A percentile compares a stretch with the other conserved stretches of the same genome.
Conservation (phyloP, 805 yeast species). For the Vanderwaltozyma polyspora region DNA sequence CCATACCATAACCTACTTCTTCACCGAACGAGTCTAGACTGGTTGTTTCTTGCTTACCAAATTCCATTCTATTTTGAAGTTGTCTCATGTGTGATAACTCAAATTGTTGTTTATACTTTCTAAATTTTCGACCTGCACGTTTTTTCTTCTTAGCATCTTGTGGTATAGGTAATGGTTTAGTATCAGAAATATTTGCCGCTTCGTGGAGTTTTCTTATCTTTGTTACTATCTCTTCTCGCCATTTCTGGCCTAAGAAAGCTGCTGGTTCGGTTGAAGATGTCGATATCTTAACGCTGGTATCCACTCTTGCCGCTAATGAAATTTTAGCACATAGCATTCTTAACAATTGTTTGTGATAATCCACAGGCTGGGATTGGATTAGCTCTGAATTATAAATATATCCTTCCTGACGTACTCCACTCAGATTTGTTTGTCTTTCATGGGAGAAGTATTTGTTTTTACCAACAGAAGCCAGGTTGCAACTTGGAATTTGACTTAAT, state of each 20-base stretch:
- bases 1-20: conserved; percentile 76
- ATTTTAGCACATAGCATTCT: conserved; percentile 72
- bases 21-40: conserved; percentile 59
- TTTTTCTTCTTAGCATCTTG: conserved; percentile 65
- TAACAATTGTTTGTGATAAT: conserved; percentile 55
- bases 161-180: conserved; percentile 65
- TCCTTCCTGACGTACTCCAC: conserved; percentile 54
- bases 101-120: conserved; percentile 73
- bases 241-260: conserved; percentile 47
- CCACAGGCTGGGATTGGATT: conserved; percentile 48
- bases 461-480: conserved; percentile 76
- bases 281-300: conserved; percentile 32
- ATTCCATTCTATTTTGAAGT: conserved; percentile 75
- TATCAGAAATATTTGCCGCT: conserved; percentile 65
- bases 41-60: conserved; percentile 64
- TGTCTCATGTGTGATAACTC: conserved; percentile 70
- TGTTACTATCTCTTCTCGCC: conserved; percentile 46
- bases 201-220: conserved; percentile 62
- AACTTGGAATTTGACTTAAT: conserved; percentile 62
- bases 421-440: conserved; percentile 27
- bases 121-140: conserved; percentile 73
- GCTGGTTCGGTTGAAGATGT: conserved; percentile 25
- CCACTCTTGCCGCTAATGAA: conserved; percentile 74
- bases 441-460: conserved; percentile 28
- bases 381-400: conserved; percentile 51